Base-by-base conservation (phyloP, 202 grass and related monocot genomes). In the Setaria viridis region DNA sequence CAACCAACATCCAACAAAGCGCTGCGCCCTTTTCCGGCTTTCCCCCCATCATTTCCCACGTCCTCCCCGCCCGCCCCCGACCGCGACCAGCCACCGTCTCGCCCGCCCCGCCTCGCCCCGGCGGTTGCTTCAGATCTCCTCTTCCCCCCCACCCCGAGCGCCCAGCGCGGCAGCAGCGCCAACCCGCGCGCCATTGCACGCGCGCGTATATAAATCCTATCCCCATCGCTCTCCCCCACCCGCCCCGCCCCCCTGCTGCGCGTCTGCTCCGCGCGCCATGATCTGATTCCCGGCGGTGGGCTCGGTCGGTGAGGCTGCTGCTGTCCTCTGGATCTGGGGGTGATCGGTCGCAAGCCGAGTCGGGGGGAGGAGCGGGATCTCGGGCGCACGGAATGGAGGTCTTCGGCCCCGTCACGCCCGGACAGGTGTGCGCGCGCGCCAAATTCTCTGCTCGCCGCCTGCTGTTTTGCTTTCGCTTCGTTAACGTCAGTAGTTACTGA, bases 381-480 rank as follows among this genome's bases (percentile, higher is more conserved):
- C 37, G 78, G 4, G 17, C 29, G 37, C 55, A 71, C 10, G 77
- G 73, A 72, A 93, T 95, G 91, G 91, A 95, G 88, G 88, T 95
- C 83, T 95, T 95, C 78, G 91, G 88, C 71, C 93, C 88, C 62
- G 93, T 95, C 82, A 93, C 91, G 51, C 88, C 91, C 43, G 93
- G 93, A 16, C 93, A 93, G 91, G 93, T 95, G 68, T 42, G 74
- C 59, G 17, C 4, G 6, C 12, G 32, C 13, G 2, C 48, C 2
- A 13, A 58, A 32, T 59, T 58, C 59, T 66, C 64, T 30, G 43
- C 64, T 66, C n/a, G 15, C 13, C 4, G 19, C 60, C 6, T 16
- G 0, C 39, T 4, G 9, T 33, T 63, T 63, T 32, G 10, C 5
- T 33, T 4, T 76, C 62, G 55, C 19, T 49, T 29, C 14, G 45